Evolutionary conservation across 2,329 filamentous ascomycete genomes (phyloP).

Genomic region (Venturia pyrina): DNA sequence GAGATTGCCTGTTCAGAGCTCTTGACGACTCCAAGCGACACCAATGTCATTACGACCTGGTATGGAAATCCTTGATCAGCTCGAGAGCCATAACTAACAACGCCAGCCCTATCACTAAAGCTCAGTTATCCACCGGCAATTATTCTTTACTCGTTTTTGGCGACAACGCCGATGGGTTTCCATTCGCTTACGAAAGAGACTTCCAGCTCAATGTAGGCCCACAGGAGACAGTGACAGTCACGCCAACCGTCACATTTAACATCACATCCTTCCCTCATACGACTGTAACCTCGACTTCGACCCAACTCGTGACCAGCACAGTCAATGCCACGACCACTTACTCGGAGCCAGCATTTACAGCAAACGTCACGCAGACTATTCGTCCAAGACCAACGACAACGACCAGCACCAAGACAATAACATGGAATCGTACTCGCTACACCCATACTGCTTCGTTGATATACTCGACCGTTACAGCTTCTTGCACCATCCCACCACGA

Average conservation of each 20-base stretch:
- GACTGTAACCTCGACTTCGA: slow-evolving; percentile 16
- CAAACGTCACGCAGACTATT: slow-evolving; percentile 19
- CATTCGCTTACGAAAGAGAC: slow-evolving; percentile 37
- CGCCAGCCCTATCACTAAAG: slow-evolving; percentile 21
- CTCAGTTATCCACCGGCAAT: slow-evolving; percentile 32
- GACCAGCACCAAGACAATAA: slow-evolving; percentile 22
- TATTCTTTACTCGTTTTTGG: slow-evolving; percentile 34
- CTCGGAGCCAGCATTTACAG: slow-evolving; percentile 16
- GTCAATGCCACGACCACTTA: slow-evolving; percentile 18
- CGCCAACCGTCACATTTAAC: slow-evolving; percentile 14
- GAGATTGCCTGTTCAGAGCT: slow-evolving; percentile 33
- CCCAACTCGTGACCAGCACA: slow-evolving; percentile 14
- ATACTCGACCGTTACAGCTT: slow-evolving; percentile 23
- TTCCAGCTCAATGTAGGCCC: slow-evolving; percentile 27
- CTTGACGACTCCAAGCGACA: slow-evolving; percentile 29
- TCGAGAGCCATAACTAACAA: not conserved
- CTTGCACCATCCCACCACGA: slow-evolving; percentile 21
- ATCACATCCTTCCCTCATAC: slow-evolving; percentile 14
- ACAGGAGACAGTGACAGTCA: slow-evolving; percentile 23
- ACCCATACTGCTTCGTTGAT: slow-evolving; percentile 14
- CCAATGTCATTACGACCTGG: slow-evolving; percentile 31
- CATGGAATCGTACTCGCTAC: slow-evolving; percentile 19
- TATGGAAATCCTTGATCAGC: slow-evolving; percentile 7
- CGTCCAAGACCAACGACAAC: slow-evolving; percentile 18
- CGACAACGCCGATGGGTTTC: slow-evolving; percentile 34